Evolutionary conservation across 805 yeast species (phyloP).

Genomic region (Saccharomycopsis schoenii): DNA sequence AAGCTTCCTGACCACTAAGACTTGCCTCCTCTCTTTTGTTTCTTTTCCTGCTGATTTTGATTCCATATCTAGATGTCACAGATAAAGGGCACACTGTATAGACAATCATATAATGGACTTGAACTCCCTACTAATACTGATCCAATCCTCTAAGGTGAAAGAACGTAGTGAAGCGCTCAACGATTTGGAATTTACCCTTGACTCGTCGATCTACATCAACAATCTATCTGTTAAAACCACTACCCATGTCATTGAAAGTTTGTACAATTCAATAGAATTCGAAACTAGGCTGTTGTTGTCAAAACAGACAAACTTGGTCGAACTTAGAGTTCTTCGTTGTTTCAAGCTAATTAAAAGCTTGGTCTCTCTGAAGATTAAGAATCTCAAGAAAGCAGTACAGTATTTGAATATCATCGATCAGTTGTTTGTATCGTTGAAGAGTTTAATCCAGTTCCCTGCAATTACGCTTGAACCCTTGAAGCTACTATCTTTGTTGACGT

Average conservation of each 20-base stretch:
- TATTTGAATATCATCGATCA: not conserved
- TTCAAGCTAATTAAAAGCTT: not conserved
- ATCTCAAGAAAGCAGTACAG: not conserved
- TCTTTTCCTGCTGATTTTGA: not conserved
- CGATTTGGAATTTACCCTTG: conserved; percentile 26
- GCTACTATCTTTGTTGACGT: conserved; percentile 23
- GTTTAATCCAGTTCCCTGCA: conserved; percentile 12
- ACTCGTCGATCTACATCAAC: conserved; percentile 11
- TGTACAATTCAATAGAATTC: not conserved
- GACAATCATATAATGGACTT: not conserved
- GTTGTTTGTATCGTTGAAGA: not conserved
- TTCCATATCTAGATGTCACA: not conserved
- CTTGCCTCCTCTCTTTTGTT: not conserved
- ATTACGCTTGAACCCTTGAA: conserved; percentile 25
- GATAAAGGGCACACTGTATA: not conserved
- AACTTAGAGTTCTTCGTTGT: conserved; percentile 26
- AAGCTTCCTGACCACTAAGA: too few species aligned
- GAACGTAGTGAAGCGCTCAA: conserved; percentile 46
- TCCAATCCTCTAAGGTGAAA: conserved; percentile 42
- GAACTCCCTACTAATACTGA: conserved; percentile 12
- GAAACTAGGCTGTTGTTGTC: conserved; percentile 1
- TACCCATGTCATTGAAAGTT: not conserved
- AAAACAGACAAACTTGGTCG: conserved; percentile 22
- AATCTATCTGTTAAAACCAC: conserved; percentile 2
- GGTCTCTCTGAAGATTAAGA: not conserved